phyloP scores from a whole-genome alignment of 2,329 filamentous ascomycete genomes.

The Cercospora citrullina region DNA sequence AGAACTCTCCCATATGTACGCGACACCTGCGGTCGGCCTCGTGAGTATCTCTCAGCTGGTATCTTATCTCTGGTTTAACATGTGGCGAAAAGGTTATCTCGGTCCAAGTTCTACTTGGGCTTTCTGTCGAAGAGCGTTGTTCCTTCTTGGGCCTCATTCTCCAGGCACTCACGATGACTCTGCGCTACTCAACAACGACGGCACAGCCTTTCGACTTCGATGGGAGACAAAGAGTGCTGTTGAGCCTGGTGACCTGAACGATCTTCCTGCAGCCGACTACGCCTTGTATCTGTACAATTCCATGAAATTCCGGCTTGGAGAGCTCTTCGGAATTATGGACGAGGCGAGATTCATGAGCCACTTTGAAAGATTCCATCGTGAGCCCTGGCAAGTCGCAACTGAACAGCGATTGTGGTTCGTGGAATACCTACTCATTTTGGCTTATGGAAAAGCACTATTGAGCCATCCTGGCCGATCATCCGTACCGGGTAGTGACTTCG shows the following conservation, averaged over 20 bases:
- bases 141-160: slow-evolving; percentile 51
- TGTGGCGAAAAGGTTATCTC: slow-evolving; percentile 47
- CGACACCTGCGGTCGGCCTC: slow-evolving; percentile 12
- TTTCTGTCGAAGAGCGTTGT: slow-evolving; percentile 50
- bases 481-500: slow-evolving; percentile 41
- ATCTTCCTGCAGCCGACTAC: slow-evolving; percentile 54
- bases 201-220: slow-evolving; percentile 53
- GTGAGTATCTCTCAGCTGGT: slow-evolving; percentile 37
- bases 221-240: slow-evolving; percentile 48
- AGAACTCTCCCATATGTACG: slow-evolving; percentile 11
- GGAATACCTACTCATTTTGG: slow-evolving; percentile 56
- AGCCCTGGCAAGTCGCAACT: slow-evolving; percentile 28
- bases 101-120: slow-evolving; percentile 60
- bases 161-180: slow-evolving; percentile 47
- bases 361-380: slow-evolving; percentile 46
- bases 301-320: slow-evolving; percentile 58
- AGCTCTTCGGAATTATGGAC: slow-evolving; percentile 57
- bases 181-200: slow-evolving; percentile 53
- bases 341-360: slow-evolving; percentile 53
- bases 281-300: slow-evolving; percentile 57
- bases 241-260: slow-evolving; percentile 39
- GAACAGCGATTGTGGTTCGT: slow-evolving; percentile 51
- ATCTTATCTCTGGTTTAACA: background rate
- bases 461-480: slow-evolving; percentile 10
- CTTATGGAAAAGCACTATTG: slow-evolving; percentile 56